These are phyloP conservation scores for Knoxia roxburghii DNA, from an alignment of 257 asterid species.

Conservation along the genomic window DNA sequence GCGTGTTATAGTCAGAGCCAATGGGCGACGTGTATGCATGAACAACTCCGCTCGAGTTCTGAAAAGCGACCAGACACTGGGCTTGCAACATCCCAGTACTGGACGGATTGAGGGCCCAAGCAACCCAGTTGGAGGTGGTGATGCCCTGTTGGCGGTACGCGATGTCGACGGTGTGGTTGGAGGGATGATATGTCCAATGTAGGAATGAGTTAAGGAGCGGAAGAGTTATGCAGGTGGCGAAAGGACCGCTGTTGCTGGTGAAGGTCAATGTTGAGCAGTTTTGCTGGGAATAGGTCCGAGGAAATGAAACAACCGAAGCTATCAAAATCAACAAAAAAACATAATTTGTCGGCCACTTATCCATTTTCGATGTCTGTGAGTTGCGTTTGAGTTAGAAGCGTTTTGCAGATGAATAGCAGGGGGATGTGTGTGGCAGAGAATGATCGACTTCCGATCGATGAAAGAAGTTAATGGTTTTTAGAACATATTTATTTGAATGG, in stretches of 20 bases:
- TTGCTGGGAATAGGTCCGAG: conserved; percentile 25
- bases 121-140: conserved; percentile 46
- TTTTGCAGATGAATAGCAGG: not conserved
- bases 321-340: conserved; percentile 17
- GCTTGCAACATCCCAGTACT: conserved; percentile 42
- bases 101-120: conserved; percentile 52
- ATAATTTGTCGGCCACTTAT: conserved; percentile 5
- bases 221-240: conserved; percentile 33
- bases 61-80: conserved; percentile 54
- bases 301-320: conserved; percentile 9
- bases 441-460: not conserved
- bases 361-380: not conserved
- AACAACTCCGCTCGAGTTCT: conserved; percentile 23
- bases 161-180: conserved; percentile 45
- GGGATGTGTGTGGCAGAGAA: not conserved
- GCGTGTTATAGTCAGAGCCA: not conserved
- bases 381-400: not conserved
- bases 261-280: conserved; percentile 30
- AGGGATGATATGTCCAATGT: conserved; percentile 55
- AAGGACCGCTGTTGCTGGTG: conserved; percentile 17
- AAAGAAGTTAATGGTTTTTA: not conserved
- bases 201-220: conserved; percentile 52
- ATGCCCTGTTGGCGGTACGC: conserved; percentile 56
- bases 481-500: not conserved
- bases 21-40: conserved; percentile 52